phyloP scores from a whole-genome alignment of 768 basidiomycete genomes.

The Mycena vitilis region DNA sequence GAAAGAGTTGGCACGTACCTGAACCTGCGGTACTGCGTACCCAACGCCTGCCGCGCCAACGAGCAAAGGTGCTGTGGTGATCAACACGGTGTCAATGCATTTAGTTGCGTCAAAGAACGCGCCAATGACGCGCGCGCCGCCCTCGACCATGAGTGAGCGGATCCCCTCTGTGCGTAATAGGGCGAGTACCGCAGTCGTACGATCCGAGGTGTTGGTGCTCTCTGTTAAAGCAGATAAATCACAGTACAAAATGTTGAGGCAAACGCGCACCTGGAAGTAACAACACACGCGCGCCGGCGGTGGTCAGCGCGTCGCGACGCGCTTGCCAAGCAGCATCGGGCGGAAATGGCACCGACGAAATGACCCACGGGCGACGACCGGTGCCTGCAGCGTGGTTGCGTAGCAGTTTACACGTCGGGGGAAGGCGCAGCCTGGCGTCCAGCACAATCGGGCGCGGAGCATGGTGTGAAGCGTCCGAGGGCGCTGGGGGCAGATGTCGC shows the following conservation, averaged over 20 bases:
- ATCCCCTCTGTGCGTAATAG: constrained; percentile 69
- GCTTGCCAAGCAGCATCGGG: constrained; percentile 42
- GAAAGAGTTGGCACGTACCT: not conserved
- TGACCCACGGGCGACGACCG: constrained; percentile 80
- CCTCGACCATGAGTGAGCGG: constrained; percentile 92
- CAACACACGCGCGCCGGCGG: constrained; percentile 76
- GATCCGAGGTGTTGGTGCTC: constrained; percentile 23
- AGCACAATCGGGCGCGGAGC: constrained; percentile 89
- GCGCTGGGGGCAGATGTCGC: constrained; percentile 58
- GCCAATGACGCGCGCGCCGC: constrained; percentile 83
- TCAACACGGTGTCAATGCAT: constrained; percentile 77
- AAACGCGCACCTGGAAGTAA: constrained; percentile 49
- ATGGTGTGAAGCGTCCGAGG: constrained; percentile 46
- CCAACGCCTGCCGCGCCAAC: constrained; percentile 81
- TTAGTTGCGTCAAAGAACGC: constrained; percentile 61
- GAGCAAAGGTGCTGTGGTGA: constrained; percentile 89
- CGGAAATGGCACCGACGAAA: constrained; percentile 44
- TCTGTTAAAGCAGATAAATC: not conserved
- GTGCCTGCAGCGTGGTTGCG: constrained; percentile 66
- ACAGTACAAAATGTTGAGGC: not conserved
- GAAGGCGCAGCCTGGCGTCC: constrained; percentile 79
- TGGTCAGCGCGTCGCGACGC: constrained; percentile 60
- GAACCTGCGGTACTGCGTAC: constrained; percentile 46
- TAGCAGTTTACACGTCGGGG: constrained; percentile 75
- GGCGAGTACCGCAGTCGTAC: constrained; percentile 61